Evolutionary conservation across 768 basidiomycete species (phyloP), one percentile per base, ranked within the genome.

Genomic region (Trametes coccinea): DNA sequence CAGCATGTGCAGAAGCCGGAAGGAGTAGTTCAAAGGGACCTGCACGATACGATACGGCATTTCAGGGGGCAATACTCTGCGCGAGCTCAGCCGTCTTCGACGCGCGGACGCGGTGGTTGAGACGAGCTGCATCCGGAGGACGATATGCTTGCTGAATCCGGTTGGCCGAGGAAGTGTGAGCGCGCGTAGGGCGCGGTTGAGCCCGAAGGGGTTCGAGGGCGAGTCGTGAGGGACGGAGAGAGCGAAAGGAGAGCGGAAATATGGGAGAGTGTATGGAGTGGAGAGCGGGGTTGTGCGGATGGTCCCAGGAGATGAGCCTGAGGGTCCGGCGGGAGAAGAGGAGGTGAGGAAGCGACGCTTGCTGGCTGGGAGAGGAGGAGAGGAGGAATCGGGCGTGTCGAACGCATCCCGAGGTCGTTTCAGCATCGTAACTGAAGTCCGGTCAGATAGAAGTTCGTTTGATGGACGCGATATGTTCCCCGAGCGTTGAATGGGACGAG

Each of bases 21-120:
- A 85, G 0, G 86, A 87, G 69, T 89, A 90, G 69, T 80, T 88
- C 30, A 84, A 75, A 0, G 89, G 89, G 7, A 89, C 86, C 64
- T 89, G 88, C 4, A 84, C 83, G 54, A 90, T 74, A 54, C 89
- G 82, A 67, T 84, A 83, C 3, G 87, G 78, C 5, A 84, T 83
- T 4, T 85, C 82, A 27, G 55, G 5, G 4, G 40, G 55, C 17
- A 57, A 47, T 6, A 11, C 6, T 10, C 47, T 49, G 56, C 75
- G 72, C 16, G 70, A 63, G 37, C 62, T 22, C 22, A 22, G 22
- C 22, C 22, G 22, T 22, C 22, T 22, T 1, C 22, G 22, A 22
- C 22, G 22, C 22, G 22, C 22, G 1, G 22, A 22, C 22, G 22
- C 22, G 1, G 22, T 1, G 1, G 22, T 22, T 1, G 22, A 22